Base-by-base conservation (phyloP, 1,139 yeast genomes). In the Saccharomyces pastorianus region DNA sequence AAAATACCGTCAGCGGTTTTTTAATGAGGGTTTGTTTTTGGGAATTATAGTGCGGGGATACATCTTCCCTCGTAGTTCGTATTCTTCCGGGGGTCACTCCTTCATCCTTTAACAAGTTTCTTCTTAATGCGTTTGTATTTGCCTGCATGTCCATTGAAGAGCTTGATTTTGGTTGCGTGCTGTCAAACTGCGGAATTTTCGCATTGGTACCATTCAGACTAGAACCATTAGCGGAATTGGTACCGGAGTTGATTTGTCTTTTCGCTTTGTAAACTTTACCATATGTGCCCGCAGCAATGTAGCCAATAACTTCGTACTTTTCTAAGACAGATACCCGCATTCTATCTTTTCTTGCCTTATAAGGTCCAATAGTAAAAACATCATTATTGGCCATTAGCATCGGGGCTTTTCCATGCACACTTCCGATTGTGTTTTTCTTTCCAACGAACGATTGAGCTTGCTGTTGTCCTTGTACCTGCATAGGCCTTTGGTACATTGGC, bases 231-330 rank as follows among this genome's bases (percentile, higher is more conserved):
- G 44, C 25, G 20, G 44, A 8, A 38, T 20, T 38, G 6, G 25
- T 38, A 38, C 44, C 25, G 2, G 25, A 38, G 11, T 13, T 20
- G 6, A 38, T 9, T 17, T 38, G 44, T 61, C 75, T 76, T 59
- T 79, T 80, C 14, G 98, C 98, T 68, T 93, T 93, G 73, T 90
- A 95, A 29, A 93, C 99, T 60, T 95, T 84, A 54, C 99, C 99
- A 70, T 93, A 93, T 0, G 99, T 93, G 44, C 99, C 99, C 0
- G 99, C 96, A 0, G 99, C 99, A 58, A 93, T 95, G 70, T 93
- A 93, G 0, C 99, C 99, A 32, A 89, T 74, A 58, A 95, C 86
- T 59, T 86, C 91, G 70, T 91, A 93, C 61, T 85, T 85, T 49
- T 86, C 84, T 29, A 89, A 73, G 2, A 93, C 96, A 5, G 88